These are phyloP conservation scores for Zasmidium citrigriseum DNA, from an alignment of 2,329 filamentous ascomycete species.

Conservation along the genomic window DNA sequence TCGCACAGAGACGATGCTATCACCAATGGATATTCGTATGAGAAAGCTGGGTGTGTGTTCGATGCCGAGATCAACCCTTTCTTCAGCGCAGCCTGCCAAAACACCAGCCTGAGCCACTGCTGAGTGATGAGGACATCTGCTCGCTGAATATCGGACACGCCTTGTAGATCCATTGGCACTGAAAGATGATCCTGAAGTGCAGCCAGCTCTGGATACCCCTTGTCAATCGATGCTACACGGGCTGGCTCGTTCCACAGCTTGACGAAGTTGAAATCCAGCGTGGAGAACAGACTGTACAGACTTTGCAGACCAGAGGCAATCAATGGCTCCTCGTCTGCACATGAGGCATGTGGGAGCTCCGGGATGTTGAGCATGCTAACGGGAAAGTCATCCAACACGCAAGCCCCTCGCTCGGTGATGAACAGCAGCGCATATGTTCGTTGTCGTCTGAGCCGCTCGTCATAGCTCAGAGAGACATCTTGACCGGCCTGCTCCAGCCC, in stretches of 20 bases:
- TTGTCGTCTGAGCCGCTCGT: slow-evolving; percentile 9
- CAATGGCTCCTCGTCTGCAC: slow-evolving; percentile 15
- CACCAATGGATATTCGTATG: slow-evolving; percentile 18
- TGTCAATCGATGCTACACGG: not conserved
- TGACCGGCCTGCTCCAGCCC: slow-evolving; percentile 1
- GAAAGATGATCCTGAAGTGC: slow-evolving; percentile 13
- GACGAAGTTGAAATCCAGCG: slow-evolving; percentile 18
- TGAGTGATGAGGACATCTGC: slow-evolving; percentile 21
- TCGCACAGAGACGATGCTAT: slow-evolving; percentile 17
- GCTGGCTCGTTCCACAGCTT: slow-evolving; percentile 14
- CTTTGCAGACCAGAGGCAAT: slow-evolving; percentile 13
- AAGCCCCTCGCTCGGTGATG: slow-evolving; percentile 21
- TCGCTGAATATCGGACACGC: slow-evolving; percentile 15
- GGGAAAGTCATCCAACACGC: slow-evolving; percentile 17
- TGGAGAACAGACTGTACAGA: slow-evolving; percentile 17
- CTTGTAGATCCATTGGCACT: slow-evolving; percentile 9
- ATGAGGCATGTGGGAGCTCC: not conserved
- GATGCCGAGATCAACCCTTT: slow-evolving; percentile 15
- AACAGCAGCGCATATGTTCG: slow-evolving; percentile 19
- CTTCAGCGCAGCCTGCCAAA: slow-evolving; percentile 23
- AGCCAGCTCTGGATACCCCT: slow-evolving; percentile 6
- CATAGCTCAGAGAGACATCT: not conserved
- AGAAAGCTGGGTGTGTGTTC: slow-evolving; percentile 14
- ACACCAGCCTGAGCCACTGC: slow-evolving; percentile 22
- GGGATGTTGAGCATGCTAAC: slow-evolving; percentile 16